Evolutionary conservation across 164 flowering plant genomes (phyloP), one percentile per base, ranked within the genome.

Genomic region (Berberis vulgaris): DNA sequence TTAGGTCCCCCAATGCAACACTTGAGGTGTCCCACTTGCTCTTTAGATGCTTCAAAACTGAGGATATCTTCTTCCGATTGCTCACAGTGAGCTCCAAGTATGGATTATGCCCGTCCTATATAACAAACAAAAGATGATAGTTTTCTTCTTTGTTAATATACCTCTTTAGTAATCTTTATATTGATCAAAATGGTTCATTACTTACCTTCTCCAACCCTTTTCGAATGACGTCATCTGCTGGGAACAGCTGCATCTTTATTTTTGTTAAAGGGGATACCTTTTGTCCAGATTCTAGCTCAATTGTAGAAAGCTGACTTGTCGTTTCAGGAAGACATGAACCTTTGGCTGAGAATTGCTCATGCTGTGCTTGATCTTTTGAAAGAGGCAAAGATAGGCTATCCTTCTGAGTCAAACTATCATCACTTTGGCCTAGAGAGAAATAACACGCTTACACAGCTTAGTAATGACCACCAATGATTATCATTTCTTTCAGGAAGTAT

Each of bases 61-160:
- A 91, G 67, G 86, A 82, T 63, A 91, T 79, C 75, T 80, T 88
- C 79, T 91, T 91, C 61, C 78, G 69, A 59, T 73, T 66, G 43
- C 79, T 85, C 50, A 91, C 58, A 65, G 80, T 83, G 52, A 91
- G 85, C 67, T 91, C 97, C 79, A 85, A 70, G 68, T 79, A 79
- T 47, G 97, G 95, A 74, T 82, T 74, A 68, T 77, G 71, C 6
- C 96, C 91, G 78, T 84, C 95, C 97, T 91, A 71, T 9, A 56
- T 59, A 39, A 26, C 26, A 26, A 26, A 26, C 26, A 26, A 26
- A 26, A 26, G 26, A 26, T 26, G 26, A 26, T 26, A 26, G 26
- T 26, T 26, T 26, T 26, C 26, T 26, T 26, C 26, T 26, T 26
- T 26, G 26, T 26, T 26, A 26, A 26, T 26, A 26, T 26, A 26